Evolutionary conservation across 768 basidiomycete species (phyloP).

Genomic region (Sarcomyxa edulis): DNA sequence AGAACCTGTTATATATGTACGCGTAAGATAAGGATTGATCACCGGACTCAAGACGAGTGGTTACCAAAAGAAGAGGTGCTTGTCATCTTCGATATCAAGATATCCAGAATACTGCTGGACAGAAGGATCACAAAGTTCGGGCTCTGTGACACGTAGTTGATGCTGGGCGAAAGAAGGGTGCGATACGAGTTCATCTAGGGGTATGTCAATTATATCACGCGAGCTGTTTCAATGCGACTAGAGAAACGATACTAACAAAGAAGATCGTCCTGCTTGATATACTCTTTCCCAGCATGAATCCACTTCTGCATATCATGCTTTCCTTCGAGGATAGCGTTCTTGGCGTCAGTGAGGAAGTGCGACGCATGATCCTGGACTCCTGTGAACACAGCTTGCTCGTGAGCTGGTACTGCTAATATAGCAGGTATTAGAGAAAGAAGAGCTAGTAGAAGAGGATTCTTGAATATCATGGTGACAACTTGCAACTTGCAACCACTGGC

Average conservation of each 20-base stretch:
- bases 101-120: slow-evolving; percentile 83
- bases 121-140: slow-evolving; percentile 71
- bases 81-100: slow-evolving; percentile 72
- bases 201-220: slow-evolving; percentile 2
- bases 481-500: too few species aligned
- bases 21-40: neutral
- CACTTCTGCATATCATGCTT: slow-evolving; percentile 55
- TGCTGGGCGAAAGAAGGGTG: slow-evolving; percentile 46
- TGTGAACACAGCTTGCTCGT: slow-evolving; percentile 3
- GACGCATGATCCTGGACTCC: neutral
- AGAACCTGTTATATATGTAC: slow-evolving; percentile 54
- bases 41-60: neutral
- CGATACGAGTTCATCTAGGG: slow-evolving; percentile 58
- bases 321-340: slow-evolving; percentile 36
- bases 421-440: too few species aligned
- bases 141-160: slow-evolving; percentile 58
- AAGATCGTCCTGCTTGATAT: slow-evolving; percentile 65
- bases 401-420: neutral
- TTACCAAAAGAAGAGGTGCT: slow-evolving; percentile 87
- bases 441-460: too few species aligned
- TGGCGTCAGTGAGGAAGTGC: slow-evolving; percentile 30
- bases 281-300: slow-evolving; percentile 58
- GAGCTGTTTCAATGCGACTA: too few species aligned
- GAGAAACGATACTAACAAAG: slow-evolving; percentile 46
- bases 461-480: too few species aligned